Evolutionary conservation across 345 rosid species (phyloP).

Genomic region (Jatropha curcas): DNA sequence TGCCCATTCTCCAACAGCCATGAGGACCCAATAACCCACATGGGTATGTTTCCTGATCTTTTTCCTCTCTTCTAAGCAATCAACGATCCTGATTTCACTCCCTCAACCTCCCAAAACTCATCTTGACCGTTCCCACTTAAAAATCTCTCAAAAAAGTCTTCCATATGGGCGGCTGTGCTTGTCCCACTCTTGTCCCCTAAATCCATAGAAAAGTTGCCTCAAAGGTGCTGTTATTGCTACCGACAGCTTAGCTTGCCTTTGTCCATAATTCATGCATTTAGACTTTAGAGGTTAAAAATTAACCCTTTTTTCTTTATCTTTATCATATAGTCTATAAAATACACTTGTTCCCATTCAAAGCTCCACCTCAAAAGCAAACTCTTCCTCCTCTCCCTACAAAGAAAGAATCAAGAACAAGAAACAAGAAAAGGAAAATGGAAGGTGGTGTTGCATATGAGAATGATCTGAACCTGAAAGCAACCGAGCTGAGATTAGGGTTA

Average conservation of each 20-base stretch:
- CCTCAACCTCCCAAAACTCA: conserved; percentile 33
- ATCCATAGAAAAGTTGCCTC: conserved; percentile 58
- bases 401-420: background rate
- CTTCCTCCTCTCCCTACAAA: background rate
- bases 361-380: background rate
- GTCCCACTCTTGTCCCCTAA: conserved; percentile 79
- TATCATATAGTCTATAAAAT: conserved; percentile 38
- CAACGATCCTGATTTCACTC: conserved; percentile 45
- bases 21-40: conserved; percentile 24
- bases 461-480: conserved; percentile 73
- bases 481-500: conserved; percentile 85
- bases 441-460: conserved; percentile 40
- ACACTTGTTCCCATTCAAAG: conserved; percentile 31
- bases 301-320: background rate
- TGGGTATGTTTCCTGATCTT: conserved; percentile 19
- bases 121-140: conserved; percentile 41
- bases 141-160: conserved; percentile 16
- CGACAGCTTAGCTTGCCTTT: conserved; percentile 83
- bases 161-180: conserved; percentile 63
- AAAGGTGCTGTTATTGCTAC: conserved; percentile 62
- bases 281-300: background rate
- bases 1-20: conserved; percentile 26
- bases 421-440: conserved; percentile 34
- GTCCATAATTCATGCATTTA: conserved; percentile 55
- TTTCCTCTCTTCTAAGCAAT: conserved; percentile 8